Evolutionary conservation across 2,329 filamentous ascomycete species (phyloP).

Genomic region (Coniella lustricola): DNA sequence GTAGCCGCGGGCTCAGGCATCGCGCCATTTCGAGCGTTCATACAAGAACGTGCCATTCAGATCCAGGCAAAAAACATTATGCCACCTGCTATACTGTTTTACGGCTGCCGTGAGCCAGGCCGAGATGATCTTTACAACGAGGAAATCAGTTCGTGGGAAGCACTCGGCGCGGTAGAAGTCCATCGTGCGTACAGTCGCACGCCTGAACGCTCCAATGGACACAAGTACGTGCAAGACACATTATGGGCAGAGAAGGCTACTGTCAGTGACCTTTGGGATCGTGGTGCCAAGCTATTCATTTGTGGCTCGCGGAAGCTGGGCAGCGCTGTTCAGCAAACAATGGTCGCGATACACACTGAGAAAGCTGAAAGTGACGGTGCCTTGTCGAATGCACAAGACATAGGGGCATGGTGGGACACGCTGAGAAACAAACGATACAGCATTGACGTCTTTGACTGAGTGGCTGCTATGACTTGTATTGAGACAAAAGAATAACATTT

Average conservation of each 20-base stretch:
- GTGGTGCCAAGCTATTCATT: background rate
- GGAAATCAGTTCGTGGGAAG: slow-evolving; percentile 20
- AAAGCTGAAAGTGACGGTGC: background rate
- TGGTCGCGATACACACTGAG: background rate
- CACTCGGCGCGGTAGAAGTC: slow-evolving; percentile 12
- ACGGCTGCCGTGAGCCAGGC: slow-evolving; percentile 30
- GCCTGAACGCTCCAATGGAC: no score
- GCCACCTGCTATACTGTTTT: slow-evolving; percentile 33
- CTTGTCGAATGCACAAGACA: background rate
- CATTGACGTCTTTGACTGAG: background rate
- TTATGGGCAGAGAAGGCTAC: no score
- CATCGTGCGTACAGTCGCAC: slow-evolving; percentile 24
- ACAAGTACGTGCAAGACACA: no score
- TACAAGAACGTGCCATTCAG: slow-evolving; percentile 30
- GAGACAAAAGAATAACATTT: no score
- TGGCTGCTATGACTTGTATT: no score
- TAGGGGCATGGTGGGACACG: background rate
- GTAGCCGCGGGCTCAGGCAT: slow-evolving; percentile 43
- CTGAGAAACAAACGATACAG: background rate
- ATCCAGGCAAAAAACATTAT: slow-evolving; percentile 28
- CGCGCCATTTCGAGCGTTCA: slow-evolving; percentile 32
- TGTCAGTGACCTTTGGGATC: background rate
- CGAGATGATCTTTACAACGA: slow-evolving; percentile 28
- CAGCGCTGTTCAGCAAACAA: background rate
- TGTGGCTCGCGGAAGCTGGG: background rate